A percentile compares a stretch with the other conserved stretches of the same genome.
Evolutionary conservation across 2,329 filamentous ascomycete genomes (phyloP).

Genomic region (Penicillium sp.): DNA sequence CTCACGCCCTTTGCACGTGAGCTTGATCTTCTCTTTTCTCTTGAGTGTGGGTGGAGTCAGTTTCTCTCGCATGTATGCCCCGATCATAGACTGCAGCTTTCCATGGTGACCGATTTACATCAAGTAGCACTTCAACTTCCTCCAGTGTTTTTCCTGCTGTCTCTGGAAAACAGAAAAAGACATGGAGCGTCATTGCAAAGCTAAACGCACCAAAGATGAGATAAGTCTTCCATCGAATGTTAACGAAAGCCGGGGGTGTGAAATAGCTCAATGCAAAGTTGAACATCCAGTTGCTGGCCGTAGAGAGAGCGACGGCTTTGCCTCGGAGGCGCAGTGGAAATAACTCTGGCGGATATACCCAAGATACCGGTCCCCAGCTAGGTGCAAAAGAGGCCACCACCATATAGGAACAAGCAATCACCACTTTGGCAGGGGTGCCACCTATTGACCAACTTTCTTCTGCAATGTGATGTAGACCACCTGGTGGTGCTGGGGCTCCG

Average conservation of each 20-base stretch:
- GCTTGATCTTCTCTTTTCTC: neutral
- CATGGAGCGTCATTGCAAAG: conserved; percentile 66
- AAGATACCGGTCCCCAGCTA: conserved; percentile 64
- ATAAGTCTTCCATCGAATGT: conserved; percentile 63
- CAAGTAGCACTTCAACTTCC: conserved; percentile 16
- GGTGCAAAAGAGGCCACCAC: conserved; percentile 72
- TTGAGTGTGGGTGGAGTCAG: neutral
- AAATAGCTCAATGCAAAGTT: conserved; percentile 56
- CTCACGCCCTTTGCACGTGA: neutral
- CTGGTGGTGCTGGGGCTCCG: conserved; percentile 45
- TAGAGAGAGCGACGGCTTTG: conserved; percentile 67
- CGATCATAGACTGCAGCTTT: neutral
- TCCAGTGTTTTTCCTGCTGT: conserved; percentile 72
- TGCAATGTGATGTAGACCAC: conserved; percentile 37
- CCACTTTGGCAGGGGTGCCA: conserved; percentile 58
- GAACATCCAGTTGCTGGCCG: conserved; percentile 66
- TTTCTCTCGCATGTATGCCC: neutral
- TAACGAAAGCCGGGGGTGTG: conserved; percentile 58
- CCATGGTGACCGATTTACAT: neutral
- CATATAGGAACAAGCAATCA: conserved; percentile 74
- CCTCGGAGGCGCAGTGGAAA: conserved; percentile 66
- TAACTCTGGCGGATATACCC: conserved; percentile 65
- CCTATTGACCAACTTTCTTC: conserved; percentile 45
- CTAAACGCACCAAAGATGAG: conserved; percentile 75
- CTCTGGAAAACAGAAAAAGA: conserved; percentile 66